Percentiles rank a stretch among this genome's conserved stretches.
These are phyloP conservation scores for Monascus purpureus DNA, from an alignment of 495 filamentous ascomycete species.

Conservation along the genomic window DNA sequence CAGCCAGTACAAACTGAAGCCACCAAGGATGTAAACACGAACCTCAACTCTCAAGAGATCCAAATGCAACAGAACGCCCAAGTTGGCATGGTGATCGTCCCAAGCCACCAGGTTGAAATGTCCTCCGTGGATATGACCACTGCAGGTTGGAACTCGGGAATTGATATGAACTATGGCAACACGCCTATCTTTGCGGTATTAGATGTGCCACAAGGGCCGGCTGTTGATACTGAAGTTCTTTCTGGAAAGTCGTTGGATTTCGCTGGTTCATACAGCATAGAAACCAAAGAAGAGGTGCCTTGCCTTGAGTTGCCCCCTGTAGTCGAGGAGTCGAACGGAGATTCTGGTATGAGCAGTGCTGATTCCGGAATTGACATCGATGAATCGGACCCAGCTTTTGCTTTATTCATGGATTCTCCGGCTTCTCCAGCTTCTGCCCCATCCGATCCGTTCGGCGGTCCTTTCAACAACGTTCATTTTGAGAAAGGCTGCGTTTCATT, in stretches of 20 bases:
- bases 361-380: constrained; percentile 40
- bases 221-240: constrained; percentile 44
- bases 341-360: constrained; percentile 17
- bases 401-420: constrained; percentile 40
- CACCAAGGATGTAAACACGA: constrained; percentile 52
- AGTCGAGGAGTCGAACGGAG: constrained; percentile 14
- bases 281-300: constrained; percentile 38
- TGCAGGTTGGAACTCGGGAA: constrained; percentile 39
- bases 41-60: constrained; percentile 34
- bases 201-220: constrained; percentile 56
- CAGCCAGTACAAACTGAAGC: constrained; percentile 5
- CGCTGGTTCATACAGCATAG: constrained; percentile 13
- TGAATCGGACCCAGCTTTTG: constrained; percentile 44
- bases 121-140: constrained; percentile 42
- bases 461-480: constrained; percentile 39
- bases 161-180: constrained; percentile 46
- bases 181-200: constrained; percentile 70
- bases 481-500: constrained; percentile 45
- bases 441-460: constrained; percentile 10
- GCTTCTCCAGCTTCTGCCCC: background rate
- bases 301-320: constrained; percentile 30
- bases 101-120: constrained; percentile 57
- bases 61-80: constrained; percentile 45
- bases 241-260: constrained; percentile 50
- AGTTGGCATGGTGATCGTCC: constrained; percentile 60